phyloP scores from a whole-genome alignment of 176 grass and related monocot species.

The Avena insularis region DNA sequence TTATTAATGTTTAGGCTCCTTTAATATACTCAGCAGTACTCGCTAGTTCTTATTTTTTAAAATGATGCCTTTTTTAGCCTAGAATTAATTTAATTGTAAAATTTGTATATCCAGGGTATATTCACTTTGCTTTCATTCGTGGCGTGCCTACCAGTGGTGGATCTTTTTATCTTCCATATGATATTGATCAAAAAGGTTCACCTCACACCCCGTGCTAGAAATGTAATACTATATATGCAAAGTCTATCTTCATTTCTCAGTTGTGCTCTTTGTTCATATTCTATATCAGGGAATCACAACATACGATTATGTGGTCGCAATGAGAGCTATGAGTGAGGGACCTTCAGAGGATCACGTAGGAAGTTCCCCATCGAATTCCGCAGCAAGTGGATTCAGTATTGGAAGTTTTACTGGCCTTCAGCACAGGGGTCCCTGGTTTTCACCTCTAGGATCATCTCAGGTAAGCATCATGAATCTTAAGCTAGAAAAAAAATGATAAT shows the following conservation, averaged over 20 bases:
- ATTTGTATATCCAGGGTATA: slow-evolving; percentile 67
- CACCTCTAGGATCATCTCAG: slow-evolving; percentile 89
- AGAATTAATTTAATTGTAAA: slow-evolving; percentile 35
- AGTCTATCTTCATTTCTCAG: slow-evolving; percentile 23
- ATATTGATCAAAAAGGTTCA: slow-evolving; percentile 97
- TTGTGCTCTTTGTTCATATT: slow-evolving; percentile 33
- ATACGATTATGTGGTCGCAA: slow-evolving; percentile 96
- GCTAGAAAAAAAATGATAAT: background rate
- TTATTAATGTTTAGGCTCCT: slow-evolving; percentile 26
- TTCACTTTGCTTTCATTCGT: slow-evolving; percentile 86
- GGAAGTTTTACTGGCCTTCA: slow-evolving; percentile 87
- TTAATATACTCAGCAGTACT: background rate
- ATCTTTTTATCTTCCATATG: slow-evolving; percentile 99
- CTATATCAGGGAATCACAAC: slow-evolving; percentile 84
- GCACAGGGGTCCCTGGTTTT: slow-evolving; percentile 94
- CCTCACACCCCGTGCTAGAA: slow-evolving; percentile 20
- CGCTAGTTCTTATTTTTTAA: background rate
- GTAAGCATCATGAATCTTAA: slow-evolving; percentile 39
- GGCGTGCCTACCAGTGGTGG: slow-evolving; percentile 80
- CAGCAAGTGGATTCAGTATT: slow-evolving; percentile 85
- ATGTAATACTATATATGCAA: slow-evolving; percentile 27
- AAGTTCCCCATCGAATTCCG: slow-evolving; percentile 87
- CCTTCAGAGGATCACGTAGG: slow-evolving; percentile 79
- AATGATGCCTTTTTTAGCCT: slow-evolving; percentile 1
- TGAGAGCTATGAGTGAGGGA: slow-evolving; percentile 94